phyloP scores from a whole-genome alignment of 73 alveolate species.

The Tetrahymena elliotti region DNA sequence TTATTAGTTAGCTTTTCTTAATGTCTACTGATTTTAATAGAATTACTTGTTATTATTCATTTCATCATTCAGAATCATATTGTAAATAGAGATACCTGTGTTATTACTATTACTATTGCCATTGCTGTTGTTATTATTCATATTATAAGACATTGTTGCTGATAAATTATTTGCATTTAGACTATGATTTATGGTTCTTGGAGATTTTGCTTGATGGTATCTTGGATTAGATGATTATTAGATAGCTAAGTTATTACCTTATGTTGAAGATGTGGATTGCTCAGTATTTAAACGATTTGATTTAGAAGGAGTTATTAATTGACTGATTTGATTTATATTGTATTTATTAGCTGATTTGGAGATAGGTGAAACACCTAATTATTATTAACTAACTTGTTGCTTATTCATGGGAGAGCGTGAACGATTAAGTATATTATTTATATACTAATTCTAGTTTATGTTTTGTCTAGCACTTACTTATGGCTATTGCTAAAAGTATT shows the following conservation, averaged over 20 bases:
- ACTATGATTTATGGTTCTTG: neutral
- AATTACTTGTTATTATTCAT: neutral
- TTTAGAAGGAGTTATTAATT: neutral
- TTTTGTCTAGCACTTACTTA: neutral
- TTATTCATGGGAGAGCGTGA: neutral
- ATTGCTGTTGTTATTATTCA: neutral
- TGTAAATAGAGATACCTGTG: neutral
- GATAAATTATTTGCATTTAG: neutral
- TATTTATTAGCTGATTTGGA: neutral
- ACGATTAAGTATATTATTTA: neutral
- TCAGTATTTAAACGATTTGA: neutral
- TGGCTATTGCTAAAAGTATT: neutral
- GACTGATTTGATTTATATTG: neutral
- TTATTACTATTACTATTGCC: neutral
- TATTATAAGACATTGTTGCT: neutral
- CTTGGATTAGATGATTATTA: neutral
- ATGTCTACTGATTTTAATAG: neutral
- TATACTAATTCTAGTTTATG: neutral
- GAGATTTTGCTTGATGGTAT: neutral
- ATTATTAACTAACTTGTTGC: neutral
- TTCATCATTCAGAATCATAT: neutral
- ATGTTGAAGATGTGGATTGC: neutral
- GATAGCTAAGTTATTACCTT: neutral
- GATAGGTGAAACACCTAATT: neutral
- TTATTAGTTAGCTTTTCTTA: neutral